Evolutionary conservation across 2,329 filamentous ascomycete genomes (phyloP).

Genomic region (Hypoxylon sp.): DNA sequence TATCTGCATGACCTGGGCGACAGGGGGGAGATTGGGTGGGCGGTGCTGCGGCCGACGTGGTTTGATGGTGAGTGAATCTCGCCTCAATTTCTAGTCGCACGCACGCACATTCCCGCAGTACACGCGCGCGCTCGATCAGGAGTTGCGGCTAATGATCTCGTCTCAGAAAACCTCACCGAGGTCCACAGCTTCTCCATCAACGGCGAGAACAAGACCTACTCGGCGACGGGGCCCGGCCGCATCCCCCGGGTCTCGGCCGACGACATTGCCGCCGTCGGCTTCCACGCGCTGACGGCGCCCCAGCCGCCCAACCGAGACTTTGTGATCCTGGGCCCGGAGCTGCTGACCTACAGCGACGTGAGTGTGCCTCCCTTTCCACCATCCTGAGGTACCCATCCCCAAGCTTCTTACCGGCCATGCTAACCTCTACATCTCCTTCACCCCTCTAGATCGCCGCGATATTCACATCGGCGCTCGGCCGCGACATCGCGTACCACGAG

Average conservation of each 20-base stretch:
- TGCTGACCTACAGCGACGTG: constrained; percentile 48
- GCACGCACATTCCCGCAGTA: too few relatives aligned
- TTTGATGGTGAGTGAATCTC: constrained; percentile 55
- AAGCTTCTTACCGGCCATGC: background rate
- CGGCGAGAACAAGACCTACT: constrained; percentile 52
- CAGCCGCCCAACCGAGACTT: constrained; percentile 53
- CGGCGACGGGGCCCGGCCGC: constrained; percentile 53
- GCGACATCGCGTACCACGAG: constrained; percentile 48
- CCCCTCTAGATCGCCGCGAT: constrained; percentile 45
- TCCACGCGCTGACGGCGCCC: constrained; percentile 49
- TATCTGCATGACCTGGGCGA: constrained; percentile 50
- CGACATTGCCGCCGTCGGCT: constrained; percentile 57
- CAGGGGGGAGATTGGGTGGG: constrained; percentile 50
- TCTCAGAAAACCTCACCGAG: constrained; percentile 54
- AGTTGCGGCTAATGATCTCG: background rate
- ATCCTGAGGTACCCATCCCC: too few relatives aligned
- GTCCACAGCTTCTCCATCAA: constrained; percentile 45
- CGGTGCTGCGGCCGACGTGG: constrained; percentile 56
- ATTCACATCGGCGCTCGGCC: constrained; percentile 45
- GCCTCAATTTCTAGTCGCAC: too few relatives aligned
- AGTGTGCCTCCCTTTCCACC: background rate
- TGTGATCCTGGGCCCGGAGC: constrained; percentile 48
- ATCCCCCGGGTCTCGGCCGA: constrained; percentile 56
- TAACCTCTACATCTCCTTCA: background rate
- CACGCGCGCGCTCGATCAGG: background rate